Evolutionary conservation across 225 moss, liverwort and hornwort species (phyloP).

Genomic region (Polytrichum commune): DNA sequence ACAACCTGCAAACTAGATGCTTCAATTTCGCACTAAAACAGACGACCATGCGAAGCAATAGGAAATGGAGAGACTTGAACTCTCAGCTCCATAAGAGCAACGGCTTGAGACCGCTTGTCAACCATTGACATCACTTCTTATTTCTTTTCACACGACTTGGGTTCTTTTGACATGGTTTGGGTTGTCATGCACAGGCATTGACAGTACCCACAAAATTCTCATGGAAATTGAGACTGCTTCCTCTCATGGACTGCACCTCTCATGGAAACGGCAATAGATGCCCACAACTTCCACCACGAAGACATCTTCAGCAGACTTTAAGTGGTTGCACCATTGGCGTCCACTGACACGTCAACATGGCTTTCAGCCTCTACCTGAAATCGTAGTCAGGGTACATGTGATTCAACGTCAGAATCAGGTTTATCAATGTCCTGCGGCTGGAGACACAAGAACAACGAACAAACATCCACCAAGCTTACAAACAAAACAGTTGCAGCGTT

Average conservation of each 20-base stretch:
- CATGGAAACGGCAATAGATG: background rate
- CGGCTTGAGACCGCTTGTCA: slow-evolving; percentile 98
- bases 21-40: background rate
- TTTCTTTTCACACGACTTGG: slow-evolving; percentile 62
- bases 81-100: slow-evolving; percentile 99
- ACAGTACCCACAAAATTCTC: slow-evolving; percentile 51
- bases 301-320: background rate
- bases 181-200: slow-evolving; percentile 57
- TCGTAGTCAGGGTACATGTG: slow-evolving; percentile 99
- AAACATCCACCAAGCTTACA: slow-evolving; percentile 23
- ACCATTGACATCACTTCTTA: slow-evolving; percentile 99
- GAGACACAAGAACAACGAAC: slow-evolving; percentile 42
- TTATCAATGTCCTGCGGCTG: slow-evolving; percentile 97
- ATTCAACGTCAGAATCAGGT: slow-evolving; percentile 97
- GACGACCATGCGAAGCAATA: slow-evolving; percentile 45
- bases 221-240: background rate
- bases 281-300: background rate
- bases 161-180: slow-evolving; percentile 61
- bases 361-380: slow-evolving; percentile 70
- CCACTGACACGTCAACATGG: slow-evolving; percentile 1
- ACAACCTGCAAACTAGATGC: slow-evolving; percentile 4
- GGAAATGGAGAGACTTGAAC: slow-evolving; percentile 99
- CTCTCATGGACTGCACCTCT: background rate
- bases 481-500: slow-evolving; percentile 3
- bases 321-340: background rate